phyloP scores from a whole-genome alignment of 2,329 filamentous ascomycete species.

The Diaporthe ilicicola region DNA sequence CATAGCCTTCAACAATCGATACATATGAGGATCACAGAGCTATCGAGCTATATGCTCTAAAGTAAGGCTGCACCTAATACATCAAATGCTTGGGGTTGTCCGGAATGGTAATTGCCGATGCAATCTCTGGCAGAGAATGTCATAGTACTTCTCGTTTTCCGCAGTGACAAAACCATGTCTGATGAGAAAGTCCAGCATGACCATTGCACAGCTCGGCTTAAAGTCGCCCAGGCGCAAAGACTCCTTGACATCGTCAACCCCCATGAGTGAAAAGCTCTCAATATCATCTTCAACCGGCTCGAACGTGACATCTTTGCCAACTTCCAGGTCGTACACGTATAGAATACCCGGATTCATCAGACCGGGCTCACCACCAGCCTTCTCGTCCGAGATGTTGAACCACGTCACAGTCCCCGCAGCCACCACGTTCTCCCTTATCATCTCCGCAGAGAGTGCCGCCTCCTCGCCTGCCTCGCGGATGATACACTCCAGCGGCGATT shows the following conservation, averaged over 20 bases:
- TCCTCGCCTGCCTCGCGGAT: conserved; percentile 79
- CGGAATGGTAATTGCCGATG: conserved; percentile 19
- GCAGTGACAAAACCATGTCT: conserved; percentile 77
- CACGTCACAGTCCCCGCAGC: conserved; percentile 45
- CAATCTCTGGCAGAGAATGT: neutral
- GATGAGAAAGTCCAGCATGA: conserved; percentile 84
- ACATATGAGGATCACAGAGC: neutral
- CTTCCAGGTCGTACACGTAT: conserved; percentile 80
- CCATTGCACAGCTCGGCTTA: conserved; percentile 83
- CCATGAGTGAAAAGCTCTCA: conserved; percentile 75
- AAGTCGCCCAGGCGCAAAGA: conserved; percentile 75
- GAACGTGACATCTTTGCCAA: conserved; percentile 65
- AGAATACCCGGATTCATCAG: conserved; percentile 46
- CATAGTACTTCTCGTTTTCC: conserved; percentile 75
- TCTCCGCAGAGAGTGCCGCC: conserved; percentile 53
- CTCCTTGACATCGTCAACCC: conserved; percentile 63
- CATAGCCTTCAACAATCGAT: no score
- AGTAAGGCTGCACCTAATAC: neutral
- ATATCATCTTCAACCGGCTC: conserved; percentile 81
- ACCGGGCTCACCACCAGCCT: neutral
- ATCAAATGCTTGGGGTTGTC: neutral
- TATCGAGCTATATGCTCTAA: neutral
- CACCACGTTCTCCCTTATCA: conserved; percentile 40
- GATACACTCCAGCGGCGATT: conserved; percentile 72
- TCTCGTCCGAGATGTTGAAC: conserved; percentile 24